Evolutionary conservation across 441 rosid species (phyloP), one percentile per base, ranked within the genome.

Genomic region (Mallotus repandus): DNA sequence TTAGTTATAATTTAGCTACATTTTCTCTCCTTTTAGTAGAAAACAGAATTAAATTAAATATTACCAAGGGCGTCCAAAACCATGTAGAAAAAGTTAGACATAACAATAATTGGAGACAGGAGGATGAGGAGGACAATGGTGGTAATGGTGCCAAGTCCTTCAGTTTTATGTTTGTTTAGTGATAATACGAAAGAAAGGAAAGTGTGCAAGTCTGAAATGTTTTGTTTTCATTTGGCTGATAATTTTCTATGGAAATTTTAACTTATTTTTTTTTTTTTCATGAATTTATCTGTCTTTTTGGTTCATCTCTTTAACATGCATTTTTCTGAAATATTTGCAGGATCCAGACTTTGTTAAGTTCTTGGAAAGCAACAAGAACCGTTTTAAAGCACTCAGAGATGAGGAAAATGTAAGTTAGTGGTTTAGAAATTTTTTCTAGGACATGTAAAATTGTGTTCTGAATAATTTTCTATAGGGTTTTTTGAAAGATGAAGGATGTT

Each of bases 321-420:
- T 61, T 50, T 62, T 65, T 61, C n/a, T 49, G 45, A 52, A 63
- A n/a, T 53, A 22, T 59, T 71, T 77, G 77, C 88, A 91, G 96
- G 89, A 87, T 80, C 85, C 84, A 43, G 82, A 70, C 60, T 91
- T 89, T 74, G 76, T 82, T 0, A 86, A 74, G 80, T 89, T 87
- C 73, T 69, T 91, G 84, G 92, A 86, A 78, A 85, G 76, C 77
- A 74, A 81, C 32, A 78, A 79, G 58, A 79, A 79, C n/a, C 73
- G 63, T 72, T 81, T 78, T 45, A 73, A 76, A 64, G 74, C 64
- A 65, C 74, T 72, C 56, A 81, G 82, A 74, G 74, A 82, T 55
- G 88, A 88, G 45, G 88, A 87, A 69, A 61, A 50, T 84, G 93
- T 90, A 79, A 87, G 93, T 81, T 81, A 25, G 38, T 64, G 63